phyloP scores from a whole-genome alignment of 2,329 filamentous ascomycete species.

The Teratosphaeria destructans region DNA sequence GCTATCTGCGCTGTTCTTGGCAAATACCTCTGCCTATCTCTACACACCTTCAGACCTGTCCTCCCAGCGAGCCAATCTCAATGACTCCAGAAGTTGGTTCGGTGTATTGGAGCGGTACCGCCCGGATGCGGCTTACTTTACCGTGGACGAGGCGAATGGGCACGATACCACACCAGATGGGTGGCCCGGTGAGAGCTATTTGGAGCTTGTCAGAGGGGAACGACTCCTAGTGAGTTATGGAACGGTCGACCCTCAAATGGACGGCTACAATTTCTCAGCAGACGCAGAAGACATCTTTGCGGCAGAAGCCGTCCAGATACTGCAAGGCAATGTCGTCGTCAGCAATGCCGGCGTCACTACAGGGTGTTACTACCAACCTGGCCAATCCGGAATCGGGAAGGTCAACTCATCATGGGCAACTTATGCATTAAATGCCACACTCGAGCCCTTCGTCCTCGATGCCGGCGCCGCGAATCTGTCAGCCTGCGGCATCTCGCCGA shows the following conservation, averaged over 20 bases:
- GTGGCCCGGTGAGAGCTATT: slow-evolving; percentile 52
- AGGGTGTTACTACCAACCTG: slow-evolving; percentile 45
- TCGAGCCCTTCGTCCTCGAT: slow-evolving; percentile 12
- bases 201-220: slow-evolving; percentile 45
- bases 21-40: slow-evolving; percentile 39
- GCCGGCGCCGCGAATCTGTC: slow-evolving; percentile 32
- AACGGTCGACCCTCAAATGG: slow-evolving; percentile 47
- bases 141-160: slow-evolving; percentile 26
- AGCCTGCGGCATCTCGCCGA: slow-evolving; percentile 50
- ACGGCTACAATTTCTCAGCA: slow-evolving; percentile 42
- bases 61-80: slow-evolving; percentile 46
- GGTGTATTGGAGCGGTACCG: slow-evolving; percentile 29
- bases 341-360: slow-evolving; percentile 33
- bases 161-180: slow-evolving; percentile 43
- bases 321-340: slow-evolving; percentile 23
- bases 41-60: slow-evolving; percentile 44
- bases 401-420: slow-evolving; percentile 46
- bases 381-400: slow-evolving; percentile 30
- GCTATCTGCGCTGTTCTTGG: slow-evolving; percentile 39
- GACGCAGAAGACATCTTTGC: slow-evolving; percentile 46
- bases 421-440: slow-evolving; percentile 10
- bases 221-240: slow-evolving; percentile 48
- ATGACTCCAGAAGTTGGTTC: slow-evolving; percentile 45
- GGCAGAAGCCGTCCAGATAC: slow-evolving; percentile 32
- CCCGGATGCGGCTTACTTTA: slow-evolving; percentile 45